Base-by-base conservation (phyloP, 2,329 filamentous ascomycete genomes). In the Ceratocystis lukuohia region DNA sequence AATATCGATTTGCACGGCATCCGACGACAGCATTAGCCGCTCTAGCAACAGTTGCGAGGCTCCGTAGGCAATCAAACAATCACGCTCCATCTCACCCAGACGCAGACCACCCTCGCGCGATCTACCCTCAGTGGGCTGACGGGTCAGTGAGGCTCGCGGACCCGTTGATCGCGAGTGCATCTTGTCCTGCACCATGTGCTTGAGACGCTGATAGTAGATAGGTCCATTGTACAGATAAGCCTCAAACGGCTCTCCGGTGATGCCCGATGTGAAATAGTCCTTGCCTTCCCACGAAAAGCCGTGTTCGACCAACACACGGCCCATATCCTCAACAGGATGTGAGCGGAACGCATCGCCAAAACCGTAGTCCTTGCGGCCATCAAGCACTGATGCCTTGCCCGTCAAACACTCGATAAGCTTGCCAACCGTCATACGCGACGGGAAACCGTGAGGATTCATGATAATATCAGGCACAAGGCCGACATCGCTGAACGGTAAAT, bases 381-480 rank as follows among this genome's bases (percentile, higher is more conserved):
- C 84, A 3, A 99, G 76, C 1, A 99, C 86, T 12, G 92, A 91
- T 0, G 94, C 94, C 76, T 99, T 99, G 70, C 94, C 94, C 0
- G 92, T 91, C 17, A 99, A 81, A 57, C 96, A 89, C 74, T 99
- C 94, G 63, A 99, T 84, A 80, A 99, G 88, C 77, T 99, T 99
- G 41, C 94, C 94, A 69, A 99, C 94, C 65, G 94, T 99, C 94
- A 99, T 99, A 76, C 94, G 94, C 41, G 93, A 97, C 1, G 94
- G 94, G 82, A 99, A 99, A 86, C 94, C 94, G 78, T 99, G 94
- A 0, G 95, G 94, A 79, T 99, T 99, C 94, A 99, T 99, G 84
- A 99, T 99, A 71, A 99, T 96, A 76, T 99, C 94, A 0, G 94
- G 94, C n/a, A 86, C 88, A 70, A 99, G 84, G 1, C 94, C 95